phyloP scores from a whole-genome alignment of 306 rosid species.

The Glycyrrhiza uralensis region DNA sequence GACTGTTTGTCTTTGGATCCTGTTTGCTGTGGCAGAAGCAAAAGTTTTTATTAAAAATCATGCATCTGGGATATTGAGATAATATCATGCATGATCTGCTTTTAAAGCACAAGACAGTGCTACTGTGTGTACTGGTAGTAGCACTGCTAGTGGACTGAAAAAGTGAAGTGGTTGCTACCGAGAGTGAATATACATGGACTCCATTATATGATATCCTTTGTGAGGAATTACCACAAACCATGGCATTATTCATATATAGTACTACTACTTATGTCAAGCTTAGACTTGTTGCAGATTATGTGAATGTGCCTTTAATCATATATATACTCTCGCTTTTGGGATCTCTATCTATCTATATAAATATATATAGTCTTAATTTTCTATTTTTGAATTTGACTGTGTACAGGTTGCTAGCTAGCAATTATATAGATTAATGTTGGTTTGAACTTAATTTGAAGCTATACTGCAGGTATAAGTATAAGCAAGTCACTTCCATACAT shows the following conservation, averaged over 20 bases:
- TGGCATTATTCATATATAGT: not conserved
- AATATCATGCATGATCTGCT: conserved; percentile 23
- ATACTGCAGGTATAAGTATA: conserved; percentile 1
- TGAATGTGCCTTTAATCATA: conserved; percentile 12
- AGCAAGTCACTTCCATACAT: conserved; percentile 30
- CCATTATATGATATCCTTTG: not conserved
- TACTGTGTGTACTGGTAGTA: conserved; percentile 30
- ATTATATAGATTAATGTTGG: not conserved
- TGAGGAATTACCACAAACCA: not conserved
- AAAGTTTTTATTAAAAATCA: conserved; percentile 36
- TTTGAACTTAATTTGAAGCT: not conserved
- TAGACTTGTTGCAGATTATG: conserved; percentile 16
- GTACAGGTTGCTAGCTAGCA: too few species aligned
- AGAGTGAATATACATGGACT: conserved; percentile 28
- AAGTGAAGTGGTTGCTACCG: conserved; percentile 32
- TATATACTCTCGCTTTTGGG: not conserved
- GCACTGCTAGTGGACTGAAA: conserved; percentile 48
- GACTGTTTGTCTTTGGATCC: conserved; percentile 46
- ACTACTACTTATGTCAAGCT: conserved; percentile 12
- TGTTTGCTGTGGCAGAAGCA: conserved; percentile 43
- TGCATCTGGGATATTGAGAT: conserved; percentile 36
- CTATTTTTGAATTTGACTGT: conserved; percentile 8
- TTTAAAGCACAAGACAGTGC: conserved; percentile 44
- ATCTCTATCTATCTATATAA: too few species aligned
- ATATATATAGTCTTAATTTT: not conserved